phyloP scores from a whole-genome alignment of 495 filamentous ascomycete species.

The Podospora comata region DNA sequence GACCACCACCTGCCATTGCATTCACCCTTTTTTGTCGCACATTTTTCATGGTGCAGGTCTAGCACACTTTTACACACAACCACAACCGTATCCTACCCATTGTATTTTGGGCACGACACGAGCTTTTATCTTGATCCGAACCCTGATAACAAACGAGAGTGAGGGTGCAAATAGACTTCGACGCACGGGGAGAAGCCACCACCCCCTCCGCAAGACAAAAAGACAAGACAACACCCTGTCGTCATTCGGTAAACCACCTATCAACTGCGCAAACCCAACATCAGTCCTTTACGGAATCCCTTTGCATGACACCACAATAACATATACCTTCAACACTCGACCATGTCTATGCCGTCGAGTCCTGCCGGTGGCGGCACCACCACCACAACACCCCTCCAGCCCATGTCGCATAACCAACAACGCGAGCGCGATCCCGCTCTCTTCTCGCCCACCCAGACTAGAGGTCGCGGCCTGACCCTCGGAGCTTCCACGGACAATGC shows the following conservation, averaged over 20 bases:
- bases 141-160: neutral
- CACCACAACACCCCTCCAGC: constrained; percentile 58
- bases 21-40: neutral
- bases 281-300: constrained; percentile 12
- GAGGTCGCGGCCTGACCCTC: constrained; percentile 15
- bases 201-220: neutral
- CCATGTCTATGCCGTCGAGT: constrained; percentile 26
- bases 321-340: constrained; percentile 14
- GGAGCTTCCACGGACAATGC: constrained; percentile 33
- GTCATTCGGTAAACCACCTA: neutral
- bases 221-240: constrained; percentile 7
- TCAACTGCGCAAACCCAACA: neutral
- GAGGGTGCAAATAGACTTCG: neutral
- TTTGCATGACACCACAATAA: constrained; percentile 25
- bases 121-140: neutral
- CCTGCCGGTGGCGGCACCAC: constrained; percentile 32
- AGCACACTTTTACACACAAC: neutral
- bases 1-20: neutral
- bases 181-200: neutral
- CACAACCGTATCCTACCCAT: too few relatives aligned
- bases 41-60: neutral
- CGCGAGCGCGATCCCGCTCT: constrained; percentile 45
- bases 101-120: too few relatives aligned
- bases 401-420: constrained; percentile 74
- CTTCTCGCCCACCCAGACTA: constrained; percentile 20